Evolutionary conservation across 306 rosid species (phyloP).

Genomic region (Hylodesmum podocarpum): DNA sequence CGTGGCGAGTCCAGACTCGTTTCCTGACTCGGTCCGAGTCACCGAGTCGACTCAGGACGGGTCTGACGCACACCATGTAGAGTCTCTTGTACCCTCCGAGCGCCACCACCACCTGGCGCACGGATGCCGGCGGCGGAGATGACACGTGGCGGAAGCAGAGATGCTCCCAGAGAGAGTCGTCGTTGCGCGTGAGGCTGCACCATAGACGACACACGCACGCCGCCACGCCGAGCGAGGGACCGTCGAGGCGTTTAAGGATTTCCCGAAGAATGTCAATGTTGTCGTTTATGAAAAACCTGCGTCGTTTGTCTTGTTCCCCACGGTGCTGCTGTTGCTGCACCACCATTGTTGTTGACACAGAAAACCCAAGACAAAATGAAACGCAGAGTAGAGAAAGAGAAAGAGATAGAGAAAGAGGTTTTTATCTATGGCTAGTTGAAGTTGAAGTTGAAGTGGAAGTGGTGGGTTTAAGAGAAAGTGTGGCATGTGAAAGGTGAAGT

Average conservation of each 20-base stretch:
- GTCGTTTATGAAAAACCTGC: conserved; percentile 80
- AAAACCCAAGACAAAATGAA: not conserved
- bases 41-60: conserved; percentile 78
- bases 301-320: conserved; percentile 37
- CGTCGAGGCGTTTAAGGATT: conserved; percentile 87
- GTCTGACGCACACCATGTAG: conserved; percentile 78
- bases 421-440: not conserved
- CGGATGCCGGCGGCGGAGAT: conserved; percentile 49
- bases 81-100: conserved; percentile 91
- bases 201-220: conserved; percentile 92
- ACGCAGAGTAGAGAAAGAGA: not conserved
- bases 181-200: conserved; percentile 63
- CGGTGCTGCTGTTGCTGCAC: conserved; percentile 33
- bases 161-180: conserved; percentile 93
- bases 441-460: not conserved
- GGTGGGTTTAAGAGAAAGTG: conserved; percentile 7
- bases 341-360: conserved; percentile 14
- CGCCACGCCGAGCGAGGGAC: conserved; percentile 78
- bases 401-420: not conserved
- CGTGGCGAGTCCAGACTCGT: conserved; percentile 68
- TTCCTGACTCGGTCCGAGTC: conserved; percentile 50
- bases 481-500: not conserved
- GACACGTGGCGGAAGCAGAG: conserved; percentile 82
- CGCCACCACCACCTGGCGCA: conserved; percentile 62
- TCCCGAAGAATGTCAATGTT: conserved; percentile 82